Evolutionary conservation across 2,329 filamentous ascomycete species (phyloP), one percentile per base, ranked within the genome.

Genomic region (Colletotrichum falcatum): DNA sequence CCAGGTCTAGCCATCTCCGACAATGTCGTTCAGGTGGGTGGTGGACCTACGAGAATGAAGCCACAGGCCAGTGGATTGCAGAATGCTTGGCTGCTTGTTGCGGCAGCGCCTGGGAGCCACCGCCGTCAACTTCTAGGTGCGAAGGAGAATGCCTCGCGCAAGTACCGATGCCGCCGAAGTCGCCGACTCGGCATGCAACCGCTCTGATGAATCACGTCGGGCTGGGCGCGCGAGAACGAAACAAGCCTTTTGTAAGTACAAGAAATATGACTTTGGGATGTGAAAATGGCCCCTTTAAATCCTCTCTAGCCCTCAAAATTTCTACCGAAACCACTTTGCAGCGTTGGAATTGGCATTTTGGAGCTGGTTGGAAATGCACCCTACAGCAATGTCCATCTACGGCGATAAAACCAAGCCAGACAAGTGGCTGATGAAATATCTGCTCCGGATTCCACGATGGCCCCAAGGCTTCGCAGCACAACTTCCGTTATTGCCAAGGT

Each of bases 71-170:
- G 30, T 18, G 44, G 11, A 28, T 46, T 54, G 48, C 53, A 6
- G 37, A 23, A 12, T n/a, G 14, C 65, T 67, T 62, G 65, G 65
- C 59, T 39, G 26, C 16, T 42, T 23, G 30, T 7, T n/a, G n/a
- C n/a, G n/a, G n/a, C n/a, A n/a, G n/a, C n/a, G 16, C 20, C 33
- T 23, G 33, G 18, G 20, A 12, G 33, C 9, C 4, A 42, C 26
- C 49, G n/a, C n/a, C 60, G 9, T 35, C 37, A 20, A 12, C 16
- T 39, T 12, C n/a, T 39, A 39, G 61, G 51, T 26, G 28, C 18
- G 35, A 63, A 35, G 61, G 18, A 37, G 8, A n/a, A 11, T 5
- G 28, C 2, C 4, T 33, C 28, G 20, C 14, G 20, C 49, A 16
- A 8, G 48, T 18, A 37, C 28, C 28, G 28, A 35, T 14, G 11